Evolutionary conservation across 208 protist genomes (phyloP).

Genomic region (Phytomonas sp.): DNA sequence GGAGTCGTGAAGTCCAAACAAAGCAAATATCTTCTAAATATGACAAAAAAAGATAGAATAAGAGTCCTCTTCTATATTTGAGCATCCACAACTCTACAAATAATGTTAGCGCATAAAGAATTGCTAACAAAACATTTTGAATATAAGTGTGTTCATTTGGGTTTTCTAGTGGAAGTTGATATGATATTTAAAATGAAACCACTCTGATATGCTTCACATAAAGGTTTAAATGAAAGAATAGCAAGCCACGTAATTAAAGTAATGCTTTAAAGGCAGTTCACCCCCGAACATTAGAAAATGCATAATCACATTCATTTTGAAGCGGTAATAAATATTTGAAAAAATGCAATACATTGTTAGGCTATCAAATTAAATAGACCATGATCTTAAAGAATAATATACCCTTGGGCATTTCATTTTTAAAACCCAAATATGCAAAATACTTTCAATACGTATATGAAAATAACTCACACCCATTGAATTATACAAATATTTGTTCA

Average conservation of each 20-base stretch:
- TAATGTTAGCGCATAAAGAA: not conserved
- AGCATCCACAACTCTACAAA: not conserved
- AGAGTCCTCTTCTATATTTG: not conserved
- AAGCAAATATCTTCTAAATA: not conserved
- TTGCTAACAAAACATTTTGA: not conserved
- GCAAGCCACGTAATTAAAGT: not conserved
- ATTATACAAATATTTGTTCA: not conserved
- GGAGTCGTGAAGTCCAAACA: not conserved
- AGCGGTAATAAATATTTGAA: not conserved
- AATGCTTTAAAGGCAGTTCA: not conserved
- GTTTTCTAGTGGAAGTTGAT: not conserved
- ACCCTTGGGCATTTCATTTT: not conserved
- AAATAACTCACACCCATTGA: not conserved
- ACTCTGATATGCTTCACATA: not conserved
- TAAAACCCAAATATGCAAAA: not conserved
- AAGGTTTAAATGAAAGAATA: not conserved
- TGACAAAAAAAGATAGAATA: not conserved
- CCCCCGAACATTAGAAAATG: not conserved
- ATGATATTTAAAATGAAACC: not conserved
- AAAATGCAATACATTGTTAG: not conserved
- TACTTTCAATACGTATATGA: not conserved
- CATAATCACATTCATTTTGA: not conserved
- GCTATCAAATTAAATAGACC: not conserved
- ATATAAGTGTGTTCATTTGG: not conserved
- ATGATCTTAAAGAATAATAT: not conserved